These are phyloP conservation scores for Mucuna pruriens DNA, from an alignment of 306 rosid species.

Conservation along the genomic window DNA sequence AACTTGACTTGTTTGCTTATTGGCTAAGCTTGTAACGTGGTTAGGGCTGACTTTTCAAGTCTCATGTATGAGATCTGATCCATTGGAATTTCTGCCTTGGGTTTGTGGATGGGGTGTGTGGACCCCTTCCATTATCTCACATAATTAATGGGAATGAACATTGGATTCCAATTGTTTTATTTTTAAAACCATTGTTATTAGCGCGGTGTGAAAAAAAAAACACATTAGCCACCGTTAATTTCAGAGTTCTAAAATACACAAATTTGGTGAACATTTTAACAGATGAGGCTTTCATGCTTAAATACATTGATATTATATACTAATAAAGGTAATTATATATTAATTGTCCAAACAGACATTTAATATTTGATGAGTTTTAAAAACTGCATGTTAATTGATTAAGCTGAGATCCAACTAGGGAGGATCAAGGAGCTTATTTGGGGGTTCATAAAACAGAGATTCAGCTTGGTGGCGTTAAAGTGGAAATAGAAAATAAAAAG, in stretches of 20 bases:
- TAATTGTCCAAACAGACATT: not conserved
- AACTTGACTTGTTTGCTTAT: conserved; percentile 15
- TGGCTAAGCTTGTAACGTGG: conserved; percentile 29
- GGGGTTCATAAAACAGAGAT: no score
- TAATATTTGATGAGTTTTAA: not conserved
- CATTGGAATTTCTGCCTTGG: conserved; percentile 14
- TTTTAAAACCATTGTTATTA: no score
- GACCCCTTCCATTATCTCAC: not conserved
- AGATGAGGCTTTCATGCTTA: not conserved
- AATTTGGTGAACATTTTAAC: not conserved
- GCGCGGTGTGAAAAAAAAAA: no score
- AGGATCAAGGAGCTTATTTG: not conserved
- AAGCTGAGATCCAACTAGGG: not conserved
- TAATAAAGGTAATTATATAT: not conserved
- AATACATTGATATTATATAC: not conserved
- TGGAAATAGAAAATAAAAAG: not conserved
- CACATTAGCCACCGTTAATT: not conserved
- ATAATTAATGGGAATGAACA: not conserved
- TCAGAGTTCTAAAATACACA: not conserved
- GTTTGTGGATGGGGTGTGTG: not conserved
- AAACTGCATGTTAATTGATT: not conserved
- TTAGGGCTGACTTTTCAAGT: conserved; percentile 21
- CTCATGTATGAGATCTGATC: not conserved
- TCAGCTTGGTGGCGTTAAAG: not conserved
- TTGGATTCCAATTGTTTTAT: conserved; percentile 1